Evolutionary conservation across 305 asterid species (phyloP), one percentile per base, ranked within the genome.

Genomic region (Fraxinus sp.): DNA sequence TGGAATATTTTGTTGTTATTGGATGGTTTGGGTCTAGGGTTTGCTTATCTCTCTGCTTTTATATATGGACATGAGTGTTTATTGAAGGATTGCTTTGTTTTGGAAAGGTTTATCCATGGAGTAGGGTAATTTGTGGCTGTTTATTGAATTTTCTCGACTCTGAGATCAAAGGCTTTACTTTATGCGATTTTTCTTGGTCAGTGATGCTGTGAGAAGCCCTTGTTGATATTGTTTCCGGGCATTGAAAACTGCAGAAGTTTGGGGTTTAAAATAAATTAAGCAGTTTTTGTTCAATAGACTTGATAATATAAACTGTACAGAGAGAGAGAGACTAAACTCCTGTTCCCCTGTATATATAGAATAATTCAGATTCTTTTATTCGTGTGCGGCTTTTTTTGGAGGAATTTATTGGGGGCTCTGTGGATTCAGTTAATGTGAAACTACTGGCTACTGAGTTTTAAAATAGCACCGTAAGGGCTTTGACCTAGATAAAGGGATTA

Each of bases 1-100:
- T 33, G 79, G 75, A 13, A 24, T 77, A 77, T 64, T 68, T 24
- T 82, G 5, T 79, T 55, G 3, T 76, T 11, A 59, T 76, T 77
- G 81, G 77, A 6, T 88, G 86, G 79, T 52, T 84, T 82, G 86
- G 79, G 88, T 72, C 86, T 85, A 86, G 92, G 91, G 90, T 91
- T 90, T 86, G 90, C 52, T 55, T 26, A 76, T 79, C 79, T 18
- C 41, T 64, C 72, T 0, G 78, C 66, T 80, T 75, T 28, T 62
- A 77, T 66, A 20, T 41, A n/a, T 80, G 90, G 75, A 73, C 75
- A 70, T 37, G 62, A 75, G n/a, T 84, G 87, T 84, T 82, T 78
- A 75, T 82, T 82, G 85, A 46, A 68, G 84, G 78, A 79, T 85
- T 82, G 81, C 77, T 79, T 85, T 73, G 81, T 85, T 13, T 26